Conservation (phyloP, 108 stramenopile species). For the Skeletonema potamos region DNA sequence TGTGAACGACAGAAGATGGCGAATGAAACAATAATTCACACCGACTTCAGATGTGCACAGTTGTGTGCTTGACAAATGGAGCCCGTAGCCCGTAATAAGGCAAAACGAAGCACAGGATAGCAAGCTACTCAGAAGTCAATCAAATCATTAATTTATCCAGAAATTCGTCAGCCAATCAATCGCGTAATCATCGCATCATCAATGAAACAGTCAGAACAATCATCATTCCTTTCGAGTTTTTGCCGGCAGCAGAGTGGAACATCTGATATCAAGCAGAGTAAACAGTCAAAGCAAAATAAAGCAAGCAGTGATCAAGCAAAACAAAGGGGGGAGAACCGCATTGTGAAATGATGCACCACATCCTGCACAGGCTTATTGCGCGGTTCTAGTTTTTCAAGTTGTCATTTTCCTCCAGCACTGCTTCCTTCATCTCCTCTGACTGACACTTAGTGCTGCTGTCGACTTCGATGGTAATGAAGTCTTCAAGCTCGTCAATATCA, state of each 20-base stretch:
- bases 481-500: background rate
- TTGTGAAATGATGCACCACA: background rate
- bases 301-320: background rate
- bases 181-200: background rate
- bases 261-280: background rate
- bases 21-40: too few relatives aligned
- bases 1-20: too few relatives aligned
- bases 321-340: background rate
- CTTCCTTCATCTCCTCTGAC: background rate
- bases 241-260: background rate
- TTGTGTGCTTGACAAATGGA: too few relatives aligned
- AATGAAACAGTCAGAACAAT: background rate
- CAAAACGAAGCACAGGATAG: too few relatives aligned
- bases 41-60: too few relatives aligned
- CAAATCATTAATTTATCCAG: too few relatives aligned
- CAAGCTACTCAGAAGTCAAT: too few relatives aligned
- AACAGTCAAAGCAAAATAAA: background rate
- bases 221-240: too few relatives aligned
- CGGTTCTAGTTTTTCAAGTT: background rate
- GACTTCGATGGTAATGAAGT: background rate
- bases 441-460: background rate
- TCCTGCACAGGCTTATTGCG: background rate
- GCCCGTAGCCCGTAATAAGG: too few relatives aligned
- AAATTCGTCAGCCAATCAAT: background rate
- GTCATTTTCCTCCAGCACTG: background rate